These are phyloP conservation scores for Chaetoscypha palmicola DNA, from an alignment of 2,329 filamentous ascomycete species.

Conservation along the genomic window DNA sequence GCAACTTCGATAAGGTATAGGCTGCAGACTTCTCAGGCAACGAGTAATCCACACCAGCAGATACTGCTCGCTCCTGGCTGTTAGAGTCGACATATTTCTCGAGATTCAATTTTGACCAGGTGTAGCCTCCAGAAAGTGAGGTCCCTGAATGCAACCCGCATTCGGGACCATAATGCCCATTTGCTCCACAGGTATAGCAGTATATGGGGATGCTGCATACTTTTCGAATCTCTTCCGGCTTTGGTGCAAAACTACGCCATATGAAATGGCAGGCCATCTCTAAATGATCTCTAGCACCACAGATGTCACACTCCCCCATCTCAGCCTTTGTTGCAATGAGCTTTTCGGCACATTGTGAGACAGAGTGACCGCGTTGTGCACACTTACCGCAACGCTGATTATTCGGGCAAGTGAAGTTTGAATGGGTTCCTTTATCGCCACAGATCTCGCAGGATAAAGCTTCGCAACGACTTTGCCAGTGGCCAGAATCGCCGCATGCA, in stretches of 20 bases:
- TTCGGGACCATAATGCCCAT: constrained; percentile 50
- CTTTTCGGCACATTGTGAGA: constrained; percentile 47
- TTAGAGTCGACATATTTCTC: constrained; percentile 43
- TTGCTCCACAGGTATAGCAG: constrained; percentile 50
- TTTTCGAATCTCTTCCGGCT: constrained; percentile 36
- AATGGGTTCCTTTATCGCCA: constrained; percentile 37
- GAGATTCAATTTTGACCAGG: constrained; percentile 46
- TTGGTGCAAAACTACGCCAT: constrained; percentile 50
- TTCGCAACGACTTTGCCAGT: constrained; percentile 40
- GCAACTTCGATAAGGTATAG: neutral
- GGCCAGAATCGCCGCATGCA: constrained; percentile 43
- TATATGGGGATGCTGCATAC: constrained; percentile 44
- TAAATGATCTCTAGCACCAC: constrained; percentile 47
- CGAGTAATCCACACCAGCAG: constrained; percentile 26
- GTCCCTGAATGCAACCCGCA: constrained; percentile 35
- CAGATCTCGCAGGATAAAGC: constrained; percentile 43
- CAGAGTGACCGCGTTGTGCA: constrained; percentile 52
- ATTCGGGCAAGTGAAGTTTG: constrained; percentile 43
- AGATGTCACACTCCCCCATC: constrained; percentile 53
- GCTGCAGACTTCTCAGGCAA: constrained; percentile 12
- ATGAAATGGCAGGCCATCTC: constrained; percentile 53
- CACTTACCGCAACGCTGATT: constrained; percentile 51
- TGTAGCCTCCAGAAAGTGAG: constrained; percentile 34
- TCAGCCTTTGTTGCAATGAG: constrained; percentile 46
- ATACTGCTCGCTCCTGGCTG: constrained; percentile 29